Evolutionary conservation across 2,329 filamentous ascomycete species (phyloP).

Genomic region (Fusarium sp.): DNA sequence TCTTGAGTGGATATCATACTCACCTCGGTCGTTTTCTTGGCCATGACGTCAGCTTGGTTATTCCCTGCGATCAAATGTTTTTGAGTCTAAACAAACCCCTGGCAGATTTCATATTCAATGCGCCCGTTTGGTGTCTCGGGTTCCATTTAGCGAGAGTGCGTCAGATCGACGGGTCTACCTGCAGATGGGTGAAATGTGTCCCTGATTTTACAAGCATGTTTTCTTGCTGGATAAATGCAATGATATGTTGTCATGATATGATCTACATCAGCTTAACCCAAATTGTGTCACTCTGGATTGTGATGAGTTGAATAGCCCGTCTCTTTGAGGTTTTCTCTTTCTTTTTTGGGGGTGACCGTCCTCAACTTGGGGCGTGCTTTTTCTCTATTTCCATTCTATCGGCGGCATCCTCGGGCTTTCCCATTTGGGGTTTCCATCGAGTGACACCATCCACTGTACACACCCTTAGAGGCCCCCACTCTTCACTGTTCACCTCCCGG

Average conservation of each 20-base stretch:
- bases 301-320: background rate
- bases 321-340: no score
- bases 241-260: background rate
- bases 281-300: background rate
- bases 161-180: conserved; percentile 11
- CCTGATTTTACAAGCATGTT: conserved; percentile 4
- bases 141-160: conserved; percentile 11
- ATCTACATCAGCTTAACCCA: background rate
- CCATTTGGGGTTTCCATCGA: conserved; percentile 39
- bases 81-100: background rate
- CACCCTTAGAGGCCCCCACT: background rate
- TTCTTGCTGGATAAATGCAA: background rate
- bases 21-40: conserved; percentile 24
- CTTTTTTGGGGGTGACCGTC: no score
- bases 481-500: conserved; percentile 15
- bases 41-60: conserved; percentile 42
- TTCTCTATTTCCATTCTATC: conserved; percentile 1
- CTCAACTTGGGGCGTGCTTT: conserved; percentile 1
- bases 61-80: conserved; percentile 2
- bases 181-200: background rate
- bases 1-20: conserved; percentile 14
- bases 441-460: conserved; percentile 36
- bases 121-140: conserved; percentile 31
- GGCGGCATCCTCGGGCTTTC: conserved; percentile 44
- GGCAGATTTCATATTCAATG: conserved; percentile 14